These are phyloP conservation scores for Rhizopus stolonifer DNA, from an alignment of 371 early-diverging fungal species.

Conservation along the genomic window DNA sequence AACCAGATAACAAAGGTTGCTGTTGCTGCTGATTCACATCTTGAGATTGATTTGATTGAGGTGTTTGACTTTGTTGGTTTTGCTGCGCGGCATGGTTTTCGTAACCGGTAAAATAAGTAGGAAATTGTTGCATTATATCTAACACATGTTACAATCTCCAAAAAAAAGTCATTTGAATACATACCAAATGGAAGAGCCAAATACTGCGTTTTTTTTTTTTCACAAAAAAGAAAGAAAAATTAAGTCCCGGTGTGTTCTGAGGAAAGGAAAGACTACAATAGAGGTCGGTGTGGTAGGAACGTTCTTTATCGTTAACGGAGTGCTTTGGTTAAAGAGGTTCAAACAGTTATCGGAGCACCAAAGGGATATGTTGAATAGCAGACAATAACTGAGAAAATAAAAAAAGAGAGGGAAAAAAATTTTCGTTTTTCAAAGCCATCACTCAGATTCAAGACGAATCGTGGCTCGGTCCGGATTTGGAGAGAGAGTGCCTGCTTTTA, in stretches of 20 bases:
- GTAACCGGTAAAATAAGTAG: conserved; percentile 34
- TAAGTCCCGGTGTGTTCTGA: too few species aligned
- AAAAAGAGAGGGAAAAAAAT: conserved; percentile 10
- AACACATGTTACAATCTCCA: too few species aligned
- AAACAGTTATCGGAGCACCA: conserved; percentile 27
- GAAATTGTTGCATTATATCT: conserved; percentile 33
- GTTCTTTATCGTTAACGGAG: conserved; percentile 16
- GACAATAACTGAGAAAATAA: conserved; percentile 8
- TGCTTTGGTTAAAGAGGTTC: conserved; percentile 9
- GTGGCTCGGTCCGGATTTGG: too few species aligned
- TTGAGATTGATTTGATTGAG: conserved; percentile 10
- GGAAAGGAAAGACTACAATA: too few species aligned
- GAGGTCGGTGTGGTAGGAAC: too few species aligned
- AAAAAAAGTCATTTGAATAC: too few species aligned
- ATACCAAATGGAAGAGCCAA: too few species aligned
- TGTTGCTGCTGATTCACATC: conserved; percentile 16
- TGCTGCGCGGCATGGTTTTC: conserved; percentile 21
- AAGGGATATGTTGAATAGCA: conserved; percentile 27
- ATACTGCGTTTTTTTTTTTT: too few species aligned
- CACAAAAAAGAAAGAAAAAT: background rate
- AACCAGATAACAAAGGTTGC: conserved; percentile 17
- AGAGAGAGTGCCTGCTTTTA: background rate
- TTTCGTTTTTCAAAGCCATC: conserved; percentile 22
- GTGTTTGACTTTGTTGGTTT: conserved; percentile 15
- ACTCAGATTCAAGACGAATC: too few species aligned